These are phyloP conservation scores for Cercospora nicotianae DNA, from an alignment of 2,329 filamentous ascomycete species.

Conservation along the genomic window DNA sequence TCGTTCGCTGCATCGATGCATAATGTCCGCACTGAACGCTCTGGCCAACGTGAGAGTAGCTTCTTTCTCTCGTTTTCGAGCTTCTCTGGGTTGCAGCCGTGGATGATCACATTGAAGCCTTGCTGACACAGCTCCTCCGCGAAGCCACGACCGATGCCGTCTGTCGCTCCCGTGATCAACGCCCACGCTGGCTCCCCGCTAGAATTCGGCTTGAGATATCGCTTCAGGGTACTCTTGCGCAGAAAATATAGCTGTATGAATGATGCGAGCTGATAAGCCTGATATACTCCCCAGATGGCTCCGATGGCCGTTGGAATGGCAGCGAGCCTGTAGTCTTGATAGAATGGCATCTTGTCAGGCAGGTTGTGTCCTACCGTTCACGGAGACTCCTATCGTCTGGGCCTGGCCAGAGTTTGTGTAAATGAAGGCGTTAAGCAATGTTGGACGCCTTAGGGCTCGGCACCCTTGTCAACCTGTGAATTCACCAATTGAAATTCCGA, in stretches of 20 bases:
- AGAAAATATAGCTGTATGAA: slow-evolving; percentile 33
- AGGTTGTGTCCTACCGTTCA: neutral
- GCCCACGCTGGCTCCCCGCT: slow-evolving; percentile 24
- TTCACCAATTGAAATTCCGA: neutral
- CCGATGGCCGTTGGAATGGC: slow-evolving; percentile 21
- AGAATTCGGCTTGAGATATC: slow-evolving; percentile 22
- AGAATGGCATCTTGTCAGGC: neutral
- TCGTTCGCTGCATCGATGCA: slow-evolving; percentile 32
- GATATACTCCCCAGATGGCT: slow-evolving; percentile 23
- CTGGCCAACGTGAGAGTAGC: slow-evolving; percentile 46
- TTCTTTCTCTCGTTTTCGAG: slow-evolving; percentile 45
- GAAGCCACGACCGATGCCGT: slow-evolving; percentile 57
- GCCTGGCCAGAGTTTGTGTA: neutral
- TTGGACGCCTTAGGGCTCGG: neutral
- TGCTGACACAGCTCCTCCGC: slow-evolving; percentile 52
- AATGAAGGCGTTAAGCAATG: neutral
- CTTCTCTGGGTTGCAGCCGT: slow-evolving; percentile 56
- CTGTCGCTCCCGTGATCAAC: slow-evolving; percentile 49
- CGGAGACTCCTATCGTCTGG: neutral
- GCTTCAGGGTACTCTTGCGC: slow-evolving; percentile 28
- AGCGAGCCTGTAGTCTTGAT: neutral
- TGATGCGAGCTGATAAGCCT: slow-evolving; percentile 25
- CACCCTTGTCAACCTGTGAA: neutral
- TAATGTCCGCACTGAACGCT: slow-evolving; percentile 40
- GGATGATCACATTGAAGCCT: slow-evolving; percentile 59